phyloP scores from a whole-genome alignment of 1,284 basidiomycete species.

The Jaminaea rosea region DNA sequence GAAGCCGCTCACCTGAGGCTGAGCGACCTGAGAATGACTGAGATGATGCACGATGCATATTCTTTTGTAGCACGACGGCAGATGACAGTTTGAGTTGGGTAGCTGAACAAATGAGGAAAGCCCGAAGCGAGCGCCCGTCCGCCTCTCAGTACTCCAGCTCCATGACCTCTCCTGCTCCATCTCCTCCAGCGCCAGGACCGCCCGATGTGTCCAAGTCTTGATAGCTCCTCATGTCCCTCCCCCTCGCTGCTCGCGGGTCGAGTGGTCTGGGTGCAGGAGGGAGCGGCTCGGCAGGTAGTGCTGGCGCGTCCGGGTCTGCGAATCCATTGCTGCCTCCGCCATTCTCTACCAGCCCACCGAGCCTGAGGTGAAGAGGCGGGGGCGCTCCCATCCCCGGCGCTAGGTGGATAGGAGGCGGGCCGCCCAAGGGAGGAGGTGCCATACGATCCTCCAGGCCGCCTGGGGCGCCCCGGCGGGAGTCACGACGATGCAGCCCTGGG shows the following conservation, averaged over 20 bases:
- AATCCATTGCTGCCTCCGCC: neutral
- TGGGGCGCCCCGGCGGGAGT: too few relatives aligned
- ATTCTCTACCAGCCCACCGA: neutral
- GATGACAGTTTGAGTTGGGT: too few relatives aligned
- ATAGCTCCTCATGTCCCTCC: constrained; percentile 16
- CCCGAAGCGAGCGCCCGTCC: too few relatives aligned
- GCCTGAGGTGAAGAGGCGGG: neutral
- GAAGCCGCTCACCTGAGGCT: too few relatives aligned
- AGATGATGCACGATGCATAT: too few relatives aligned
- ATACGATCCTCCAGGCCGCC: too few relatives aligned
- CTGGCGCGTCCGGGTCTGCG: neutral
- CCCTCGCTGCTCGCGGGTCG: constrained; percentile 20
- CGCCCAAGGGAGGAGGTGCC: neutral
- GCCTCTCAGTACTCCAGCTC: constrained; percentile 14
- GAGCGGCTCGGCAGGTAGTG: constrained; percentile 7
- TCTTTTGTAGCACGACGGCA: too few relatives aligned
- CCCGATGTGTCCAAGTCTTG: constrained; percentile 41
- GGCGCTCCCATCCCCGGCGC: neutral
- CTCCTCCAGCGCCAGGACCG: constrained; percentile 15
- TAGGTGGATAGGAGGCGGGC: neutral
- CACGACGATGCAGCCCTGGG: too few relatives aligned
- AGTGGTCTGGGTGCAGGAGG: constrained; percentile 26
- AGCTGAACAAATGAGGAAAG: too few relatives aligned
- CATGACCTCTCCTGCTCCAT: constrained; percentile 10
- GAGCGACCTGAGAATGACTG: too few relatives aligned